These are phyloP conservation scores for Mucor velutinosus DNA, from an alignment of 371 early-diverging fungal species.

Conservation along the genomic window DNA sequence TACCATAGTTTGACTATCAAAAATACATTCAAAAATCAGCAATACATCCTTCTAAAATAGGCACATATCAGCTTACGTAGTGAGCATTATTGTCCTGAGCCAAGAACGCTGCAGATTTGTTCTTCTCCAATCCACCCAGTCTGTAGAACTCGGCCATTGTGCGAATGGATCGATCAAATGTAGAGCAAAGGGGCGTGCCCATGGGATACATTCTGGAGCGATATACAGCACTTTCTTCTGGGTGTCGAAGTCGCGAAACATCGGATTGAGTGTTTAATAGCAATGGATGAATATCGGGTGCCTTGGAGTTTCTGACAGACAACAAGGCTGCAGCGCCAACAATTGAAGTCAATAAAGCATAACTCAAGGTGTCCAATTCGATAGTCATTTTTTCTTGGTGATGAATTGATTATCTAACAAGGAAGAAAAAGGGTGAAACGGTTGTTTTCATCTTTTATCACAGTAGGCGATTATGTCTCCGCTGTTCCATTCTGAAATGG, in stretches of 20 bases:
- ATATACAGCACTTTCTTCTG: constrained; percentile 71
- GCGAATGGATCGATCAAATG: constrained; percentile 47
- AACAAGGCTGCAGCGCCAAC: constrained; percentile 46
- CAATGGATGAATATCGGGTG: constrained; percentile 81
- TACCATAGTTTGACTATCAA: constrained; percentile 34
- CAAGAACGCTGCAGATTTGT: constrained; percentile 33
- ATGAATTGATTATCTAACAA: background rate
- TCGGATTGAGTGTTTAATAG: constrained; percentile 73
- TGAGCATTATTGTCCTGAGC: constrained; percentile 4
- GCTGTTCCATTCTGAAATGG: background rate
- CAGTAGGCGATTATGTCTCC: background rate
- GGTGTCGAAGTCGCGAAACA: constrained; percentile 62
- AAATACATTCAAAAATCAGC: constrained; percentile 8
- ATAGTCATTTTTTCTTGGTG: constrained; percentile 28
- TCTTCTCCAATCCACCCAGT: constrained; percentile 37
- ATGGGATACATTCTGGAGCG: constrained; percentile 70
- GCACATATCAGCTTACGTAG: constrained; percentile 32
- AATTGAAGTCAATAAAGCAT: constrained; percentile 42
- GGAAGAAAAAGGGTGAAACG: background rate
- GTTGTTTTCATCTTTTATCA: background rate
- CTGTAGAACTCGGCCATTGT: constrained; percentile 60
- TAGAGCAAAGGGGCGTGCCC: constrained; percentile 52
- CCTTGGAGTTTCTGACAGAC: constrained; percentile 56
- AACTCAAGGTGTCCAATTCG: constrained; percentile 49
- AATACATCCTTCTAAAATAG: constrained; percentile 23